Percentiles rank a stretch among this genome's conserved stretches.
phyloP scores from a whole-genome alignment of 148 eudicot species.

The Dysphania ambrosioides region DNA sequence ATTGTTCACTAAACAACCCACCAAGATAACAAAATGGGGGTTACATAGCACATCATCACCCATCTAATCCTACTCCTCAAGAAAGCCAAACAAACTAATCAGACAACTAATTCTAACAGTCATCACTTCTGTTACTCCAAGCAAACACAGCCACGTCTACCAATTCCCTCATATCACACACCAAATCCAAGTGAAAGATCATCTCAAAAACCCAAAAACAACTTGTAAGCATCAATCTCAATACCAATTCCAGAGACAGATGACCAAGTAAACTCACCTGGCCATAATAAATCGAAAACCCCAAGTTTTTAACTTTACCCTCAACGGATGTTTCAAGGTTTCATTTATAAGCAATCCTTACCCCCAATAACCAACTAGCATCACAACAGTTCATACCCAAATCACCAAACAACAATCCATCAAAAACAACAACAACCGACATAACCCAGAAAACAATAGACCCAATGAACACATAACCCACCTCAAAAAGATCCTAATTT shows the following conservation, averaged over 20 bases:
- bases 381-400: not conserved
- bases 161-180: not conserved
- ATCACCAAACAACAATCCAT: not conserved
- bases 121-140: not conserved
- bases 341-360: not conserved
- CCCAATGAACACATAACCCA: not conserved
- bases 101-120: conserved; percentile 4
- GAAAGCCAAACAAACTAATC: not conserved
- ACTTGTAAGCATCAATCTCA: not conserved
- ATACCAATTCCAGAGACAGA: not conserved
- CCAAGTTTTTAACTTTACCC: not conserved
- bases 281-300: not conserved
- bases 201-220: not conserved
- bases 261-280: no score
- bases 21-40: not conserved
- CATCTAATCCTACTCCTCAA: no score
- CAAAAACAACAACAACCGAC: not conserved
- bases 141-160: not conserved
- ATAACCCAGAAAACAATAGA: not conserved
- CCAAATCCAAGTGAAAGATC: not conserved
- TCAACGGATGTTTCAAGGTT: not conserved
- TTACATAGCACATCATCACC: not conserved
- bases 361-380: not conserved
- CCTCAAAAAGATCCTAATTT: not conserved
- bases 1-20: no score